Evolutionary conservation across 345 rosid genomes (phyloP), one percentile per base, ranked within the genome.

Genomic region (Turritis glabra): DNA sequence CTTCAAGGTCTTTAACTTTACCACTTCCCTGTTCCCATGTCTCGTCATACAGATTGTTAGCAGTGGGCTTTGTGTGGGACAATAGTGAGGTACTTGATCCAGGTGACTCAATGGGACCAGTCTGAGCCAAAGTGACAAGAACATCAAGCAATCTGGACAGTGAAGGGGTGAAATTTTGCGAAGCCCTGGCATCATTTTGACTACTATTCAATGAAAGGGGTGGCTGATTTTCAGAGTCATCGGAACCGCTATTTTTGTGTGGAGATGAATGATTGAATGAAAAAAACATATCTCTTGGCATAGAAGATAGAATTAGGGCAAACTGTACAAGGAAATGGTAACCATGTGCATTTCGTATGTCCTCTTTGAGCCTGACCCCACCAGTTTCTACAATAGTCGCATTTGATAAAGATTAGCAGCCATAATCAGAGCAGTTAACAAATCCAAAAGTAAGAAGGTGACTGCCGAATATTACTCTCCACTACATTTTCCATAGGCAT

Each of bases 321-420:
- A 91, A 92, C 80, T 84, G 99, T 73, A 91, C 99, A 82, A 94
- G 97, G 77, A 94, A 94, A 63, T 89, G 99, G 83, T 94, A 90
- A 72, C 99, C 99, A 69, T 94, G 99, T 81, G 97, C 99, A 81
- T 94, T 94, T 67, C 80, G 93, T 82, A 94, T 84, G 81, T 91
- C 99, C 80, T 94, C 99, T 80, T 91, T 88, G 27, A 94, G 97
- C 84, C 80, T 84, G 64, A 89, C 78, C 73, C 97, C 93, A 64
- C 90, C 90, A 80, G 93, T 86, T 78, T 90, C 99, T 94, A 81
- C 85, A 86, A n/a, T 68, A 67, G 18, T 72, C 78, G 75, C 78
- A 82, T 75, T 56, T 69, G 59, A 67, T 68, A 15, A 30, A 22
- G 29, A 65, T 87, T 75, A 83, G 83, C 71, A 72, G 13, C 21